These are phyloP conservation scores for Eucalyptus regnans DNA, from an alignment of 345 rosid species.

Conservation along the genomic window DNA sequence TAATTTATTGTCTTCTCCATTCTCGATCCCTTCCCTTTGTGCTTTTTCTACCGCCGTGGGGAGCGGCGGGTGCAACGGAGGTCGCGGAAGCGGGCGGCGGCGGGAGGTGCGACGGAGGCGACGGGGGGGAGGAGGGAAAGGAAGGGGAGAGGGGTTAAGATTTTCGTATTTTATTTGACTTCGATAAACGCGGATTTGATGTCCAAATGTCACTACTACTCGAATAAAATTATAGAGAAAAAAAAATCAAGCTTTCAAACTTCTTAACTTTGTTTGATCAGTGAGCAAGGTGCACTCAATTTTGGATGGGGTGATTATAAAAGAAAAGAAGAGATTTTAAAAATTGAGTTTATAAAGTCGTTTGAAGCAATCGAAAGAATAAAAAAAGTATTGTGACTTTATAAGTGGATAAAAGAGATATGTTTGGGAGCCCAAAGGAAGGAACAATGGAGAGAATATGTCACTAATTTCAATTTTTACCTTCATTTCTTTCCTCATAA, in stretches of 20 bases:
- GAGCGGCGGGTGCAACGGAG: neutral
- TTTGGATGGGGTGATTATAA: neutral
- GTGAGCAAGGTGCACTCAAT: neutral
- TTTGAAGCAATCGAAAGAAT: rapidly evolving
- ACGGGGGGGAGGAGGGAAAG: neutral
- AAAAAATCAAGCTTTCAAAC: neutral
- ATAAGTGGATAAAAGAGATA: neutral
- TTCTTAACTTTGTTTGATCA: neutral
- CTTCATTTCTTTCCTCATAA: neutral
- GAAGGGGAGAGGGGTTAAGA: neutral
- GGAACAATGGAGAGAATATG: neutral
- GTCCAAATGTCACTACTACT: neutral
- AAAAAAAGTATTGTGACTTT: neutral
- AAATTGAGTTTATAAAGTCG: neutral
- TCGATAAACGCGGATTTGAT: neutral
- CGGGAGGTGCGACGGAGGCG: neutral
- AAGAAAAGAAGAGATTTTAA: neutral
- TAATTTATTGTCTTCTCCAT: neutral
- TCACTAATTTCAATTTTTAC: neutral
- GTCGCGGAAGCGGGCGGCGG: neutral
- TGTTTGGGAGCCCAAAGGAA: neutral
- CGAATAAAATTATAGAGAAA: neutral
- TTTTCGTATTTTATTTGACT: neutral
- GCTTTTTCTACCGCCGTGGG: neutral
- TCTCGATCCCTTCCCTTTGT: neutral